Evolutionary conservation across 2,329 filamentous ascomycete genomes (phyloP), one percentile per base, ranked within the genome.

Genomic region (Cercospora citrullina): DNA sequence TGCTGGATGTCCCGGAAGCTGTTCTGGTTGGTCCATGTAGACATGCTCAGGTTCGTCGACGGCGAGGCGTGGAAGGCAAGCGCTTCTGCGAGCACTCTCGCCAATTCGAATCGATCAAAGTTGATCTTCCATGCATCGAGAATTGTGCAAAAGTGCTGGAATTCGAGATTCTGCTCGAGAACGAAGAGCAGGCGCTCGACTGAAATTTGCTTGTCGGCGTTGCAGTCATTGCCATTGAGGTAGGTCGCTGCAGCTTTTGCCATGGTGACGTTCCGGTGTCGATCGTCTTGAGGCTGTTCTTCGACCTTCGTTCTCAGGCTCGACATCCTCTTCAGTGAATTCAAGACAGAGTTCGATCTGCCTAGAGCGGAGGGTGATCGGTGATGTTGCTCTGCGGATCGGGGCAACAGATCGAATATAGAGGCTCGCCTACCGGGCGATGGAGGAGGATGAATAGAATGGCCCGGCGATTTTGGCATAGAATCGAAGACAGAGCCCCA

Each of bases 211-310:
- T 63, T 67, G 21, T 66, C 66, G 16, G 28, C n/a, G 68, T 74
- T 75, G 21, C 60, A 66, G 16, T 55, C 51, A 5, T 73, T 48
- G 58, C 51, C 64, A 58, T 72, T 73, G 31, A 75, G 48, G 59
- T 73, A 73, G 16, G 58, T 61, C 5, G 72, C 68, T 12, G 72
- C 72, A 10, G 72, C 72, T 18, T 69, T 63, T 16, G 73, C 67
- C 36, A 75, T 63, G 21, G 66, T 68, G 51, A 68, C 65, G 61
- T 72, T 74, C 14, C 68, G 51, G 12, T 57, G 42, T 12, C 60
- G 55, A 28, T 66, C 45, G 6, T 63, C 45, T n/a, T 68, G 36
- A 21, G 64, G 10, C 21, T 53, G 33, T 23, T 60, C 64, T 21
- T 61, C 61, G 16, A 30, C 57, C 23, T 36, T 60, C 1, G 36